Evolutionary conservation across 192 early-diverging fungal species (phyloP), one percentile per base, ranked within the genome.

Genomic region (Coemansia interrupta): DNA sequence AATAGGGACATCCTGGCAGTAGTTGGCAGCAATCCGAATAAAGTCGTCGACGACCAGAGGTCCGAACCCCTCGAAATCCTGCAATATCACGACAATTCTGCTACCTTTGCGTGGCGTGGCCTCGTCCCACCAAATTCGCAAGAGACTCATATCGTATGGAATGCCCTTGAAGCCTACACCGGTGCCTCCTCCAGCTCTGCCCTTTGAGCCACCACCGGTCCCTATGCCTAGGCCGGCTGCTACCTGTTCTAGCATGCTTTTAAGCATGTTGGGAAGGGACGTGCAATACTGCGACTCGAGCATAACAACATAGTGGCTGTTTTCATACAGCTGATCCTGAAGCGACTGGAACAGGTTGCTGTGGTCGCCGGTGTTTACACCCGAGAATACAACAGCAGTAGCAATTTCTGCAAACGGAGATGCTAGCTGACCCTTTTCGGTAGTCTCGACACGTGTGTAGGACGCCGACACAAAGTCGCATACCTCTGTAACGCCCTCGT

Each of bases 51-150:
- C 80, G 0, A 92, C 75, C 13, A 63, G 61, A 7, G 86, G 80
- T 30, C 85, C 80, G 53, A 96, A 94, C 40, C 86, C 81, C 62
- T 96, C 94, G 74, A 93, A 90, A 63, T 96, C 92, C 58, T 93
- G 88, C 45, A 96, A 59, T 26, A 93, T 85, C 20, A 93, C 65
- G 4, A 93, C 87, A 3, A 92, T 41, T 12, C 61, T 60, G 13
- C 43, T 65, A 69, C 2, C 23, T 29, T 49, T 24, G 36, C 48
- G 32, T 28, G 18, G 19, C 11, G 8, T 12, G 4, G 40, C 23
- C 43, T 58, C 49, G 6, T 58, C 68, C 60, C 88, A 88, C 91
- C 90, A 91, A 43, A 83, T 64, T 45, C 73, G 70, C 20, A 93
- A 73, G 32, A 87, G 64, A 38, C 84, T 57, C 74, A 90, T 83